Percentiles rank a stretch among this genome's conserved stretches.
Evolutionary conservation across 371 early-diverging fungal genomes (phyloP).

Genomic region (Fennellomyces sp.): DNA sequence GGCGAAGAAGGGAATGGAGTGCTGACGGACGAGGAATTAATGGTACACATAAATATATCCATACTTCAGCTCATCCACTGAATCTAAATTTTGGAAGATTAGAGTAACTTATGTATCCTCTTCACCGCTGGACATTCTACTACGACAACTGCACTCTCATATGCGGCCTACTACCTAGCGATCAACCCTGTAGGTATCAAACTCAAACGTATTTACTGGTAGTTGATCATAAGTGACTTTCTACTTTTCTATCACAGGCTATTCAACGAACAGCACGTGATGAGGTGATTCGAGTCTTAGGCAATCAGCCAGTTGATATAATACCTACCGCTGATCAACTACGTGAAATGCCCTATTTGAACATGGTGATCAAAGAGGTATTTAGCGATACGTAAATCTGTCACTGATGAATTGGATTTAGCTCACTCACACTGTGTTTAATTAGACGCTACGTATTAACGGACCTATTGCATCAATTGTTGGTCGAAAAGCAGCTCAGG

Average conservation of each 20-base stretch:
- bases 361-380: conserved; percentile 22
- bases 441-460: conserved; percentile 43
- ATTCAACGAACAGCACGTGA: conserved; percentile 30
- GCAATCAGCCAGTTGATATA: conserved; percentile 14
- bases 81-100: too few relatives aligned
- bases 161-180: conserved; percentile 23
- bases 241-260: background rate
- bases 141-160: conserved; percentile 19
- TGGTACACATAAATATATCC: conserved; percentile 21
- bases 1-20: conserved; percentile 22
- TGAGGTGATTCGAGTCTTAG: conserved; percentile 23
- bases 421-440: too few relatives aligned
- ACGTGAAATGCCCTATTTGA: conserved; percentile 16
- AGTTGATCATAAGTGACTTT: too few relatives aligned
- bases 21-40: conserved; percentile 31
- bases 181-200: conserved; percentile 27
- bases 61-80: too few relatives aligned
- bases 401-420: background rate
- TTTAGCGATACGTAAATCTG: background rate
- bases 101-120: conserved; percentile 23
- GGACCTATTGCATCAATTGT: conserved; percentile 9
- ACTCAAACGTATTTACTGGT: too few relatives aligned
- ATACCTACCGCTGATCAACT: conserved; percentile 18
- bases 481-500: conserved; percentile 4
- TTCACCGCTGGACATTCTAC: conserved; percentile 34